Percentiles rank a stretch among this genome's conserved stretches.
These are phyloP conservation scores for Neoboletus brunneissimus DNA, from an alignment of 768 basidiomycete genomes.

Conservation along the genomic window DNA sequence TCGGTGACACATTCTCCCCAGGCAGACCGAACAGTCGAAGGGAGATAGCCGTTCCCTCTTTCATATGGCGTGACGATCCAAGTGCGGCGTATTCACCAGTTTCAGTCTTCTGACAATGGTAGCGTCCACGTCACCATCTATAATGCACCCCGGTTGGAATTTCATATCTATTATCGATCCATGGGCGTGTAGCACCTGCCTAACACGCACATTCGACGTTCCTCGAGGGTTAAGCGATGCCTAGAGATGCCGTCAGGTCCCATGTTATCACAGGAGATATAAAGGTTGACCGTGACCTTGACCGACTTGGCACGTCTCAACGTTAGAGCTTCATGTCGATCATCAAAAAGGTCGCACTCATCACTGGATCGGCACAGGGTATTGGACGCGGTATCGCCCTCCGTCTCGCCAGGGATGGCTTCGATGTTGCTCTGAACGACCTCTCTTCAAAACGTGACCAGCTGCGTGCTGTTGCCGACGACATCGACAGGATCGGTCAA, in stretches of 20 bases:
- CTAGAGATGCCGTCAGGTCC: too few species aligned
- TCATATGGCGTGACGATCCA: too few species aligned
- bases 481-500: slow-evolving; percentile 9
- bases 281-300: background rate
- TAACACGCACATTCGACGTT: too few species aligned
- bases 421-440: slow-evolving; percentile 30
- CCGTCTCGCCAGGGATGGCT: slow-evolving; percentile 19
- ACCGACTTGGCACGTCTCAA: too few species aligned
- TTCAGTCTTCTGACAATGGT: too few species aligned
- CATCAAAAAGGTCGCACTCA: slow-evolving; percentile 29
- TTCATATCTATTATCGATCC: too few species aligned
- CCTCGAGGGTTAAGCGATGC: too few species aligned
- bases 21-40: too few species aligned
- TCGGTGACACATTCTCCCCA: too few species aligned
- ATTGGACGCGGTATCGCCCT: slow-evolving; percentile 22
- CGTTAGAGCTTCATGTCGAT: background rate
- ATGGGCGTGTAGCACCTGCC: too few species aligned
- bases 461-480: slow-evolving; percentile 5
- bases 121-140: background rate
- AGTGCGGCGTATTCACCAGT: background rate
- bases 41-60: too few species aligned
- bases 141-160: background rate
- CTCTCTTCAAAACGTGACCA: slow-evolving; percentile 13
- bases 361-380: slow-evolving; percentile 31
- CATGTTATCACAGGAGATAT: too few species aligned